Evolutionary conservation across 1,284 basidiomycete genomes (phyloP), one percentile per base, ranked within the genome.

Genomic region (Moesziomyces antarcticus): DNA sequence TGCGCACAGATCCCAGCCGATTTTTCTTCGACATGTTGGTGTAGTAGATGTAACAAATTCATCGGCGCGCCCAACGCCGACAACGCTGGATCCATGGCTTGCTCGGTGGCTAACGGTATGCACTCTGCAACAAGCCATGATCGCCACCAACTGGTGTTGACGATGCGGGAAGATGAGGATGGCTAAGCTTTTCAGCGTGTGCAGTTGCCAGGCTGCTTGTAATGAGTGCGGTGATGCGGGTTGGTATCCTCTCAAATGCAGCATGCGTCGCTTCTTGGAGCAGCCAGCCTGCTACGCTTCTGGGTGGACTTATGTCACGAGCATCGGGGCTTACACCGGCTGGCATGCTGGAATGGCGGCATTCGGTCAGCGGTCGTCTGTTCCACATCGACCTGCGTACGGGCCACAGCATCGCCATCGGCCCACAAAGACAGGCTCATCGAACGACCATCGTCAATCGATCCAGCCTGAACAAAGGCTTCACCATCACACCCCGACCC

Each of bases 301-400:
- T n/a, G n/a, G n/a, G n/a, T n/a, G n/a, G n/a, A n/a, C n/a, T n/a
- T n/a, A n/a, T n/a, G n/a, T n/a, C n/a, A n/a, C n/a, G n/a, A 11
- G 30, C 30, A 30, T 30, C 30, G 2, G 6, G 10, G 11, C 8
- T 11, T 10, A 40, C 30, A 10, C 56, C 60, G 6, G 56, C 51
- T 4, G 60, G 60, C 1, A 51, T 56, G 51, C 20, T 59, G 2
- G 66, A 44, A 18, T 59, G 59, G 60, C 21, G 60, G 13, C 45
- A 63, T 37, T 52, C 66, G 11, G 43, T 45, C 20, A 63, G 41
- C 7, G 66, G 66, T n/a, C 55, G 48, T 7, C 44, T 52, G n/a
- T 69, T 69, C 21, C 56, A 59, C 21, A 55, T 69, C 18, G 66
- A 69, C 54, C 51, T 46, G 27, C 60, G 66, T 10, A 69, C 66